Evolutionary conservation across 139 green algal genomes (phyloP), one percentile per base, ranked within the genome.

Genomic region (Chlorella sp.): DNA sequence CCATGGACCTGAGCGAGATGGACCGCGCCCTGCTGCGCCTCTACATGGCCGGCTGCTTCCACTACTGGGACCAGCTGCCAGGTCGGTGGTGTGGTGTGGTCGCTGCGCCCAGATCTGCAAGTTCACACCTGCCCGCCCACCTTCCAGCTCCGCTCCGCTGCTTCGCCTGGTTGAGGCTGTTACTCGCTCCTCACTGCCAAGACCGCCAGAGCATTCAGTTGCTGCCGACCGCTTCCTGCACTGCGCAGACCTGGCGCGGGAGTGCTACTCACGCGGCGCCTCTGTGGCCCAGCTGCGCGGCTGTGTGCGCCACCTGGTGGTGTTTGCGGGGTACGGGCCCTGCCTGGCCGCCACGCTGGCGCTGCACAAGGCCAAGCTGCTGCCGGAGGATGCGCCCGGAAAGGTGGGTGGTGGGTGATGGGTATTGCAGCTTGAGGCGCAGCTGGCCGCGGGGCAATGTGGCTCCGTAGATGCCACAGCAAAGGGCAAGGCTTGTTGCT

Each of bases 251-350:
- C 38, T 92, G 4, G 85, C 87, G 0, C 39, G 83, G 4, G 57
- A 64, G 7, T 87, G 82, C 56, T 84, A 89, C 36, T 62, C 41
- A 7, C 56, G 21, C 16, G 92, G 89, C 4, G 89, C 80, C 23
- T 87, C 32, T 3, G 18, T 82, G 34, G 85, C 57, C 55, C 78
- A 95, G 85, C 55, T 95, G 65, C 51, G 86, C 16, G 88, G 81
- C 11, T 87, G 78, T 25, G 63, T 93, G 26, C 85, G 92, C 5
- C 89, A 94, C 69, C 62, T 95, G 2, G 84, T 95, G 26, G 87
- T 92, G 87, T 83, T 91, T 65, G 85, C 88, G 4, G 92, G 91
- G 3, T 95, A 94, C 73, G 88, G 85, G 5, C 79, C 91, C 32
- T 90, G 85, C 68, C 86, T 95, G 71, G 87, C 89, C 47, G 88